These are phyloP conservation scores for Tolypocladium inflatum DNA, from an alignment of 2,329 filamentous ascomycete species.

Conservation along the genomic window DNA sequence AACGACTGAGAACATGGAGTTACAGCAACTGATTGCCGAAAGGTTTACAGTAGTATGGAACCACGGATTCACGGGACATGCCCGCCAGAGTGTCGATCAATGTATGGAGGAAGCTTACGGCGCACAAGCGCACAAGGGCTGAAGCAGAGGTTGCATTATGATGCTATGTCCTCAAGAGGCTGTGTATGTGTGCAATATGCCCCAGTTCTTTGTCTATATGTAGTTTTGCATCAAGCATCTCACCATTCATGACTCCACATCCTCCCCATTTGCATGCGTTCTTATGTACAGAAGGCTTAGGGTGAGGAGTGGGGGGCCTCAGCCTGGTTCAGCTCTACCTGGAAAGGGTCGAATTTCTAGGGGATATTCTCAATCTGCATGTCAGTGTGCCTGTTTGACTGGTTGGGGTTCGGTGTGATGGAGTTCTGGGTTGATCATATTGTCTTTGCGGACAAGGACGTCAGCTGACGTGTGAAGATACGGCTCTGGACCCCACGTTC, in stretches of 20 bases:
- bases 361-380: not conserved
- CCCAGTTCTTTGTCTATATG: not conserved
- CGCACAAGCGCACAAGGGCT: not conserved
- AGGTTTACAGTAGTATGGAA: too few species aligned
- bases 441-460: not conserved
- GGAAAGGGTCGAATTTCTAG: not conserved
- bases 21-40: too few species aligned
- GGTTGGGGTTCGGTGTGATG: not conserved
- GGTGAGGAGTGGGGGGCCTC: not conserved
- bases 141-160: not conserved
- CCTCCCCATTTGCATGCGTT: not conserved
- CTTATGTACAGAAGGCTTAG: too few species aligned
- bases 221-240: not conserved
- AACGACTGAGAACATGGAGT: not conserved
- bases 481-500: not conserved
- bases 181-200: too few species aligned
- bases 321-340: not conserved
- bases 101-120: not conserved
- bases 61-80: not conserved
- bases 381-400: not conserved
- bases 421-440: not conserved
- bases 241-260: not conserved
- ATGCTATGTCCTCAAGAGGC: not conserved
- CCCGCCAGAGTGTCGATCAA: not conserved
- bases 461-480: not conserved